Evolutionary conservation across 2,329 filamentous ascomycete species (phyloP).

Genomic region (Tolypocladium tropicale): DNA sequence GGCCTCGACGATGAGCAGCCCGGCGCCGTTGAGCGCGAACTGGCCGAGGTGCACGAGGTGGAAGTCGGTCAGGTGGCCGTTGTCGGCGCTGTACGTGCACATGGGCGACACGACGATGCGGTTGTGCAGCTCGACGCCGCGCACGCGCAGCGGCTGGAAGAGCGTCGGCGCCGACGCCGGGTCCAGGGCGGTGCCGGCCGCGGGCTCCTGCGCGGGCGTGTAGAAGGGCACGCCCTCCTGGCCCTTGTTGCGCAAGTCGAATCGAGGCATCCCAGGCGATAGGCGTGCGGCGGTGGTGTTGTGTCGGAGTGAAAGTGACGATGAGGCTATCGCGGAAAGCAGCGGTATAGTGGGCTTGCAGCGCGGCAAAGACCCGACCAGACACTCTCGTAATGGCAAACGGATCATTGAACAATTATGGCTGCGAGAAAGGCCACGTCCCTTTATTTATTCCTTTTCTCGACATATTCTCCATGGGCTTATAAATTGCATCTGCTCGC

Average conservation of each 20-base stretch:
- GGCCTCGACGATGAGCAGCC: slow-evolving; percentile 67
- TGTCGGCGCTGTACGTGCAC: slow-evolving; percentile 47
- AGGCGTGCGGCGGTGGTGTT: background rate
- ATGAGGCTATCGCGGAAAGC: background rate
- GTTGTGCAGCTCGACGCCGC: slow-evolving; percentile 42
- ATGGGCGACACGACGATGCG: slow-evolving; percentile 50
- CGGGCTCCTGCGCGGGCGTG: slow-evolving; percentile 42
- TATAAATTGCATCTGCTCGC: background rate
- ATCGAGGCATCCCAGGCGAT: background rate
- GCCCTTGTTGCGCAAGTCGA: slow-evolving; percentile 21
- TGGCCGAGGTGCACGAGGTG: slow-evolving; percentile 76
- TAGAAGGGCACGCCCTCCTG: slow-evolving; percentile 39
- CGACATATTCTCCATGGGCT: background rate
- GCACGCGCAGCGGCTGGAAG: slow-evolving; percentile 45
- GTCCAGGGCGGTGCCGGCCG: slow-evolving; percentile 36
- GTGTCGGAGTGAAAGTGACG: background rate
- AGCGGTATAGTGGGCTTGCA: background rate
- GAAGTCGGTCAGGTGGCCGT: slow-evolving; percentile 67
- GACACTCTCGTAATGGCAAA: background rate
- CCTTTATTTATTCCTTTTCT: background rate
- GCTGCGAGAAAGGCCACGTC: background rate
- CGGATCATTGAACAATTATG: background rate
- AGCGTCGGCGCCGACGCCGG: slow-evolving; percentile 36
- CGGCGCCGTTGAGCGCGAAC: slow-evolving; percentile 66
- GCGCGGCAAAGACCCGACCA: background rate